phyloP scores from a whole-genome alignment of 2,329 filamentous ascomycete species.

The Sordariomycetes sp. region DNA sequence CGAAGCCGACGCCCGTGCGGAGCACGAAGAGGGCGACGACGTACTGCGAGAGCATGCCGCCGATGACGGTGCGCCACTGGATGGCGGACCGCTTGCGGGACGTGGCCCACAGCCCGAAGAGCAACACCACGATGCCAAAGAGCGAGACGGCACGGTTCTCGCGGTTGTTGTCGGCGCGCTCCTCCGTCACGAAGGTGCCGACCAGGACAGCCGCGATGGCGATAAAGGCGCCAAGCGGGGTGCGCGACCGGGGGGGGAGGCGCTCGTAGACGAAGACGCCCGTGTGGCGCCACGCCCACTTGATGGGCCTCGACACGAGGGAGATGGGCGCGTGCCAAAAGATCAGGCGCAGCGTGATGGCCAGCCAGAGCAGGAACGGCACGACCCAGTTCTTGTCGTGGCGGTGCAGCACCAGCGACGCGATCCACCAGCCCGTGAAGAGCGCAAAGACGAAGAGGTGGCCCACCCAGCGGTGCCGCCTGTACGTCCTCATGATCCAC shows the following conservation, averaged over 20 bases:
- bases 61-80: conserved; percentile 71
- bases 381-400: conserved; percentile 68
- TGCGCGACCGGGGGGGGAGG: conserved; percentile 43
- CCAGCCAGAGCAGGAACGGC: conserved; percentile 71
- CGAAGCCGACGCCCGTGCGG: conserved; percentile 65
- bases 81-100: conserved; percentile 53
- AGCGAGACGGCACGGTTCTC: conserved; percentile 69
- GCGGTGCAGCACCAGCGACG: conserved; percentile 58
- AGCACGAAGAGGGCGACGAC: conserved; percentile 81
- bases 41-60: conserved; percentile 81
- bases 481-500: conserved; percentile 19
- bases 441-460: conserved; percentile 31
- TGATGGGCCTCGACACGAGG: conserved; percentile 52
- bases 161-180: conserved; percentile 63
- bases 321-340: conserved; percentile 60
- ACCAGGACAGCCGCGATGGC: conserved; percentile 64
- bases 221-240: conserved; percentile 46
- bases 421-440: conserved; percentile 60
- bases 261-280: conserved; percentile 41
- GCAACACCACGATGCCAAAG: conserved; percentile 62
- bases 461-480: conserved; percentile 29
- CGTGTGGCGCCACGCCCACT: conserved; percentile 53
- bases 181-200: conserved; percentile 61
- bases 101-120: conserved; percentile 53
- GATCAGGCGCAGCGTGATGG: conserved; percentile 58